A percentile compares a stretch with the other conserved stretches of the same genome.
Evolutionary conservation across 2,329 filamentous ascomycete genomes (phyloP).

Genomic region (Xylariomycetidae sp.): DNA sequence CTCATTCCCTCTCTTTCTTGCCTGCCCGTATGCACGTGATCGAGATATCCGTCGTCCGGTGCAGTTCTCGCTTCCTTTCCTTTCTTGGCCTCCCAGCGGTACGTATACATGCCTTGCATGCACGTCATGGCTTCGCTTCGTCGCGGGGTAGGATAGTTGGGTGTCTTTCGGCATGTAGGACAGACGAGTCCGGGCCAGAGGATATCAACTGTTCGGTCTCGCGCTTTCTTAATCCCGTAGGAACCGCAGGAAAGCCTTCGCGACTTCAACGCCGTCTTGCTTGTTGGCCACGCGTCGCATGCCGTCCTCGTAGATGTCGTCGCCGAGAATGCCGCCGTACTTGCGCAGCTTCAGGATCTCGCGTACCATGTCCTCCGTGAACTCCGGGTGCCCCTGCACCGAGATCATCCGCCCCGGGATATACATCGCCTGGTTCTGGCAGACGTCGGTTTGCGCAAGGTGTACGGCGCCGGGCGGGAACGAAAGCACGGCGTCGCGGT

Average conservation of each 20-base stretch:
- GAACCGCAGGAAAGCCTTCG: conserved; percentile 70
- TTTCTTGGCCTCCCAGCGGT: too few relatives aligned
- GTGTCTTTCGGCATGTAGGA: too few relatives aligned
- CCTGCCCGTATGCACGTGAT: too few relatives aligned
- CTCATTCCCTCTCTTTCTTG: too few relatives aligned
- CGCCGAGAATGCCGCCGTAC: conserved; percentile 60
- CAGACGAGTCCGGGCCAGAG: too few relatives aligned
- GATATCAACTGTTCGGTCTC: too few relatives aligned
- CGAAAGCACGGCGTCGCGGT: conserved; percentile 66
- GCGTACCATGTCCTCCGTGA: conserved; percentile 62
- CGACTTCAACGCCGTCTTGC: conserved; percentile 77
- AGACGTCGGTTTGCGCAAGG: conserved; percentile 60
- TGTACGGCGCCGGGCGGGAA: conserved; percentile 56
- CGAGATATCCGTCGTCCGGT: too few relatives aligned
- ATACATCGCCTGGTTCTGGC: conserved; percentile 77
- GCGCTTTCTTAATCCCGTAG: conserved; percentile 60
- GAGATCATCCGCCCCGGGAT: conserved; percentile 59
- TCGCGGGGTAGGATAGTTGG: too few relatives aligned
- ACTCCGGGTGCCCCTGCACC: conserved; percentile 85
- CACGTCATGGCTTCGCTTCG: too few relatives aligned
- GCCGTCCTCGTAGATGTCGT: conserved; percentile 63
- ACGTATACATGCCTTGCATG: too few relatives aligned
- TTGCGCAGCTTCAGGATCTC: conserved; percentile 63
- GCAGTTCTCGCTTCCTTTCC: too few relatives aligned
- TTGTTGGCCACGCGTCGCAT: conserved; percentile 57